These are phyloP conservation scores for Tulasnella sp. DNA, from an alignment of 768 basidiomycete genomes.

Conservation along the genomic window DNA sequence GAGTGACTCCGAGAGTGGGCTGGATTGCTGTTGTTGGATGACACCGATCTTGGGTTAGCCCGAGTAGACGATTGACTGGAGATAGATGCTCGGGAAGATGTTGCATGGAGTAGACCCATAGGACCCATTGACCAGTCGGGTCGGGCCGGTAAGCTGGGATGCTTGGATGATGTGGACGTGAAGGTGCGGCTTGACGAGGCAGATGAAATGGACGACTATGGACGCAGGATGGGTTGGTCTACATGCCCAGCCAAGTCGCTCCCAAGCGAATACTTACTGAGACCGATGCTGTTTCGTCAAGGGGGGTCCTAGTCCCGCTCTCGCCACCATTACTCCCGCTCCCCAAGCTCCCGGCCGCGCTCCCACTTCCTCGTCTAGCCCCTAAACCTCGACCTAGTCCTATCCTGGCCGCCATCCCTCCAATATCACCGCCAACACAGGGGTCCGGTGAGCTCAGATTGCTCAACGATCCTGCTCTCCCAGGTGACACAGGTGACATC, in stretches of 20 bases:
- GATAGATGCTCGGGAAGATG: conserved; percentile 1
- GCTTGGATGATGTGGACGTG: conserved; percentile 64
- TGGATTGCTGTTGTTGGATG: conserved; percentile 4
- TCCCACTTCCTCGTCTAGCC: conserved; percentile 11
- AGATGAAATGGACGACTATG: conserved; percentile 31
- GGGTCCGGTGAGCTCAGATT: conserved; percentile 33
- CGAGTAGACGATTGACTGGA: conserved; percentile 1
- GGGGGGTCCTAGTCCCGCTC: conserved; percentile 46
- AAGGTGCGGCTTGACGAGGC: conserved; percentile 70
- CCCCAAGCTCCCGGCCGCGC: conserved; percentile 9
- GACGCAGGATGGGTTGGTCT: conserved; percentile 9
- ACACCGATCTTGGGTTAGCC: conserved; percentile 1
- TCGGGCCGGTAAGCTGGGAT: conserved; percentile 58
- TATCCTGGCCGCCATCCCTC: background rate
- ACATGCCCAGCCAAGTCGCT: conserved; percentile 13
- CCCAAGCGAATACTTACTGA: conserved; percentile 43
- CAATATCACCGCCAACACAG: conserved; percentile 35
- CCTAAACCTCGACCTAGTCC: background rate
- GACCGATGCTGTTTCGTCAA: conserved; percentile 67
- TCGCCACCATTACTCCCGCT: conserved; percentile 15
- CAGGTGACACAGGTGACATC: background rate
- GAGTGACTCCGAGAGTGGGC: conserved; percentile 11
- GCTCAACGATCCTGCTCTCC: conserved; percentile 37
- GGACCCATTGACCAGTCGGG: conserved; percentile 82
- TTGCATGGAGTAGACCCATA: background rate